Base-by-base conservation (phyloP, 352 stramenopile species). In the Phytopythium boreale region DNA sequence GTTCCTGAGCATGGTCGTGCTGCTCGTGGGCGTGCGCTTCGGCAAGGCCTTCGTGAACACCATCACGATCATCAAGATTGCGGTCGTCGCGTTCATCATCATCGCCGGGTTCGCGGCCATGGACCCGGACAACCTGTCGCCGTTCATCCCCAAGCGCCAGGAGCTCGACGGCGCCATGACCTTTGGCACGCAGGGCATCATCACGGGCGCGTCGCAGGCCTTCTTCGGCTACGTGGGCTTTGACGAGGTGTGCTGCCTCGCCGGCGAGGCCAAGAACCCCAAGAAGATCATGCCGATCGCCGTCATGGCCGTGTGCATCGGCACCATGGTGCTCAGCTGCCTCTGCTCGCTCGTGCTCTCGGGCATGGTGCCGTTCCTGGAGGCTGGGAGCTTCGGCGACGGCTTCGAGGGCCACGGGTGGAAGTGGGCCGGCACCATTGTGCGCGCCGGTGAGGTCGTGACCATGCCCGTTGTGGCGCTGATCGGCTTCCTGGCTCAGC, bases 181-280 rank as follows among this genome's bases (percentile, higher is more conserved):
- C 1, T 86, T 82, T 56, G 87, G 87, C 27, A 68, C 71, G 17
- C 72, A 82, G 46, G 87, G 87, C 9, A 79, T 98, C 61, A 77
- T 97, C 50, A 81, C 80, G 14, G 92, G 91, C 9, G 79, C 87
- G 9, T 92, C 90, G n/a, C 87, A 91, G 41, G 91, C 88, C 2
- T 98, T 98, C 70, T 98, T 98, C 72, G 93, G 93, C 44, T 98
- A 96, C 64, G 71, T 98, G 22, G 94, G 95, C 27, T 98, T 98
- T 67, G 95, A 98, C 72, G 93, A 97, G 63, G 79, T 98, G 31
- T 97, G 89, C 67, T 97, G 90, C 62, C 70, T 98, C 15, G 87
- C 89, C 15, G 85, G 76, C 19, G 85, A 94, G 69, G 65, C 83
- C 15, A 87, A 88, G 62, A 84, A 94, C 65, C 82, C 84, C 26